Base-by-base conservation (phyloP, 208 protist species). In the Trypanosoma grayi region DNA sequence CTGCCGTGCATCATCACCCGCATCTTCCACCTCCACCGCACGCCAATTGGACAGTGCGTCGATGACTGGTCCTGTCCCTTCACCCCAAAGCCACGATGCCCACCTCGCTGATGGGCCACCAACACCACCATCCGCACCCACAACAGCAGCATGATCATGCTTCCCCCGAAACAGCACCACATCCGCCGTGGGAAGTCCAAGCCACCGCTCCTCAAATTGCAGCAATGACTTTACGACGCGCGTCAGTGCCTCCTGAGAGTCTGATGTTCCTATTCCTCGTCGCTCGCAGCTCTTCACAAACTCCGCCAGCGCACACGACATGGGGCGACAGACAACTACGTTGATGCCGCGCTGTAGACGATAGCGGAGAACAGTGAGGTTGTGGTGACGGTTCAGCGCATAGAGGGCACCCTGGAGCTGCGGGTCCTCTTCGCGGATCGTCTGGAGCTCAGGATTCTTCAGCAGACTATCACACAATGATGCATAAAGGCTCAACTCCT, bases 281-380 rank as follows among this genome's bases (percentile, higher is more conserved):
- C 40, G 0, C n/a, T 1, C 45, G 20, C n/a, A 60, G 0, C 31
- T 16, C 11, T 20, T 20, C 2, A 62, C 25, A 25, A 74, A 40
- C 20, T 58, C 40, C n/a, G 71, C 59, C 31, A 57, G 2, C 39
- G 71, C 27, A 10, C 18, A 27, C n/a, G 44, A 63, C 8, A 62
- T 36, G 11, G 53, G 64, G 44, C 54, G 63, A 59, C 30, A 63
- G 0, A 70, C 11, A 28, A 82, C 65, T 4, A 89, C 53, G 41
- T 56, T 58, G 30, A 66, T 55, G 9, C 85, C 85, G 7, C 81
- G 74, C 22, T 85, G 79, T 39, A 89, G 59, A 18, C 83, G 66
- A 22, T 73, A 59, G n/a, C 85, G 81, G 57, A 92, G 30, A 53
- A 92, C 50, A 1, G 75, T 71, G 18, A 82, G 70, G 46, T 89